Percentiles rank a stretch among this genome's conserved stretches.
Conservation (phyloP, 2,329 filamentous ascomycete genomes). For the Penicillium concentricum region DNA sequence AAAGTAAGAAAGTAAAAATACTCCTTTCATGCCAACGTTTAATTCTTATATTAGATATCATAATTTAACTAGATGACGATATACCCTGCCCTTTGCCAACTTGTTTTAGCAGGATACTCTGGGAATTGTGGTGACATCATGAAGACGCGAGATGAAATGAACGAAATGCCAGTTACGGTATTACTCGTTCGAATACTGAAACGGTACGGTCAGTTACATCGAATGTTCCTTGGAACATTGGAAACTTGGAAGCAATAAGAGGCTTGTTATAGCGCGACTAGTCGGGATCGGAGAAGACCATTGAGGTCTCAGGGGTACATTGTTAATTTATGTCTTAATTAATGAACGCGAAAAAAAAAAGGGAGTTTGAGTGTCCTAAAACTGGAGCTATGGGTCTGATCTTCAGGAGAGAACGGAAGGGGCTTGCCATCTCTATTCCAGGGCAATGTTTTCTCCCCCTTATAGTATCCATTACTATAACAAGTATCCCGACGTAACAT, state of each 20-base stretch:
- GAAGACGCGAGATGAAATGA: constrained; percentile 6
- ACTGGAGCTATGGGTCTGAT: constrained; percentile 18
- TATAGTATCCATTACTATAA: neutral
- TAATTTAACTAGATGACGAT: neutral
- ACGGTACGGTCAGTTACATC: neutral
- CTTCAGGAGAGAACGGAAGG: constrained; percentile 29
- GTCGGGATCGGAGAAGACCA: constrained; percentile 7
- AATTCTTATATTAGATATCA: neutral
- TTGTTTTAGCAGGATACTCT: neutral
- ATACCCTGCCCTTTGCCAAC: neutral
- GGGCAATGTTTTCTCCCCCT: constrained; percentile 1
- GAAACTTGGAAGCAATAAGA: neutral
- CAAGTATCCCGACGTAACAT: neutral
- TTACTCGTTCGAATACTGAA: neutral
- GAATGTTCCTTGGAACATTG: neutral
- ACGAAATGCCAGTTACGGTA: neutral
- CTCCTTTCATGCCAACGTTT: neutral
- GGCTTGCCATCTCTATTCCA: constrained; percentile 18
- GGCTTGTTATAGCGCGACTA: neutral
- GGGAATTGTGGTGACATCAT: constrained; percentile 23
- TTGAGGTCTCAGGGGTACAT: constrained; percentile 2
- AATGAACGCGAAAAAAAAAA: neutral
- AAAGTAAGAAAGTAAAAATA: neutral
- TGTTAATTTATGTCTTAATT: too few relatives aligned
- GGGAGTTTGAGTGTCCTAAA: neutral